Evolutionary conservation across 2,329 filamentous ascomycete species (phyloP), one percentile per base, ranked within the genome.

Genomic region (Colletotrichum kahawae): DNA sequence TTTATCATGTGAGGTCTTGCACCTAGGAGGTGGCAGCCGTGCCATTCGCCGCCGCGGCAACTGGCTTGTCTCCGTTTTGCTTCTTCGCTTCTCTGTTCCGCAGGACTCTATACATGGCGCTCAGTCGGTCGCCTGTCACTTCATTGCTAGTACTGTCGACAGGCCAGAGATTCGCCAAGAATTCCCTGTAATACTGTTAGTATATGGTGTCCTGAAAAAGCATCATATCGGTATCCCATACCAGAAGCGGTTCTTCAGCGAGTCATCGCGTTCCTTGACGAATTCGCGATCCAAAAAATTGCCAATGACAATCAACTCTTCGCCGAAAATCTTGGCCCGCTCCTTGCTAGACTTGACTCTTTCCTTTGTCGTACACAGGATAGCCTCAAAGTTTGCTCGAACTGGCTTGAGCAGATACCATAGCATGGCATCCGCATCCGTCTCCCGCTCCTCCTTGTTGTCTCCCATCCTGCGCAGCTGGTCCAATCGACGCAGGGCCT

Each of bases 341-440:
- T 90, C 88, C 77, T 92, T 92, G 79, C 90, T 90, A 33, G 89
- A 91, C 70, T 91, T 91, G 76, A 92, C 90, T 65, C 89, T 89
- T 78, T 92, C 91, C 77, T 90, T 90, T 4, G 90, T 93, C 5
- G 92, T 92, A 67, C 88, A 89, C 69, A 90, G 86, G 69, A 93
- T 90, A 33, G 86, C 87, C 77, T 90, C 88, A 66, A 94, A 89
- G 76, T 91, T 92, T 75, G 90, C 88, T 64, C 87, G 87, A 33
- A 93, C 90, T 16, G 91, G 91, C 75, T 90, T 90, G 74, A 93
- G 82, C 48, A 89, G 79, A 74, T 84, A 87, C 86, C 86, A 87
- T 27, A 88, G 85, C 82, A 87, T 84, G 5, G 85, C 85, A 73
- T 88, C 86, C 59, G 87, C 85, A 67, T 88, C 84, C 67, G 82